A percentile compares a stretch with the other conserved stretches of the same genome.
These are phyloP conservation scores for Rubia peregrina DNA, from an alignment of 305 asterid genomes.

Conservation along the genomic window DNA sequence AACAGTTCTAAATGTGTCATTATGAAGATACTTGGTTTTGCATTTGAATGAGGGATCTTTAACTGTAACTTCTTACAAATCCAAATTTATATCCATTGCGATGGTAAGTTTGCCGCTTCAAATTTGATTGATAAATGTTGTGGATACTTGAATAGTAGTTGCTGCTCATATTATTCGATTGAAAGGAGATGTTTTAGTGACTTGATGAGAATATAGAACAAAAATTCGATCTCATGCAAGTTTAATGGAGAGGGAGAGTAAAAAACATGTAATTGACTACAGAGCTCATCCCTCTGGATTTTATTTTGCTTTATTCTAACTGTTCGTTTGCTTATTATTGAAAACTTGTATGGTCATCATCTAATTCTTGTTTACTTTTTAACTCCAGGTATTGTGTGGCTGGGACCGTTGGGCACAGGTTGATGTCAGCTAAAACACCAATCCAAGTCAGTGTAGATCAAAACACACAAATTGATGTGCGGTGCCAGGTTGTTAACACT, in stretches of 20 bases:
- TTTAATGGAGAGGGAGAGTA: background rate
- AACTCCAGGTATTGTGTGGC: slow-evolving; percentile 64
- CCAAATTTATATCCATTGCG: background rate
- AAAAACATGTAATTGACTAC: background rate
- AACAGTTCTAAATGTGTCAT: background rate
- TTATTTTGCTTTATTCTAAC: background rate
- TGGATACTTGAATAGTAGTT: background rate
- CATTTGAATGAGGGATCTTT: background rate
- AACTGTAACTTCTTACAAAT: background rate
- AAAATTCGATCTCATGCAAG: background rate
- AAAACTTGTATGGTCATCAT: slow-evolving; percentile 4
- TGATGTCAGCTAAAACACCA: slow-evolving; percentile 74
- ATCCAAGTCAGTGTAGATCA: slow-evolving; percentile 51
- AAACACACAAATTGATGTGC: slow-evolving; percentile 60
- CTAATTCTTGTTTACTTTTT: slow-evolving; percentile 11
- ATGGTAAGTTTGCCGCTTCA: background rate
- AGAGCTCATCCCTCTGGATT: background rate
- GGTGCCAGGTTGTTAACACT: slow-evolving; percentile 65
- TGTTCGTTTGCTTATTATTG: background rate
- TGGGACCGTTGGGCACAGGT: slow-evolving; percentile 70
- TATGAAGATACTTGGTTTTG: background rate
- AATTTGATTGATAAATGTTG: background rate
- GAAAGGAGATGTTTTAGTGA: background rate
- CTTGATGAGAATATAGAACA: background rate
- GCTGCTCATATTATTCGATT: background rate